Percentiles rank a stretch among this genome's conserved stretches.
Evolutionary conservation across 768 basidiomycete genomes (phyloP).

Genomic region (Hirschioporus abietinus): DNA sequence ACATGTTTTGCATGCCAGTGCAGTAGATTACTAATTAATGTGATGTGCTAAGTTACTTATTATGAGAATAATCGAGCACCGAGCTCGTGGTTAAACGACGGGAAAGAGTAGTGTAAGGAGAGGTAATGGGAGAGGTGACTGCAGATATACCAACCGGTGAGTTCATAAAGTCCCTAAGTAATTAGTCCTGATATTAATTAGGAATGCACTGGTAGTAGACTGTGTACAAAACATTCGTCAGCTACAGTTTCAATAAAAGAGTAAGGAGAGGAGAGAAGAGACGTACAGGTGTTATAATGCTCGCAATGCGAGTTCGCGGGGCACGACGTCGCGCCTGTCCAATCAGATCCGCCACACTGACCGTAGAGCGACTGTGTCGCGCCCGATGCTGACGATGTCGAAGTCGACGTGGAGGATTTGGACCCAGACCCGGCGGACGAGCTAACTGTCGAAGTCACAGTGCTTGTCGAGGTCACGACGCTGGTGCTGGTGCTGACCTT

Average conservation of each 20-base stretch:
- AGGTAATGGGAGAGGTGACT: no score
- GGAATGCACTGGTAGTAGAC: not conserved
- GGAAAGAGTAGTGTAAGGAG: no score
- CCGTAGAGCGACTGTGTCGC: not conserved
- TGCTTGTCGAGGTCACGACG: not conserved
- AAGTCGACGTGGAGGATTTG: not conserved
- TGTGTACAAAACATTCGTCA: not conserved
- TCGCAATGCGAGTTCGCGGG: not conserved
- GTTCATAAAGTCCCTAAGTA: not conserved
- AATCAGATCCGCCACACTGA: not conserved
- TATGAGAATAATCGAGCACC: no score
- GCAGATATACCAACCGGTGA: not conserved
- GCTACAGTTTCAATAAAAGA: not conserved
- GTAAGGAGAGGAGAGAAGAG: not conserved
- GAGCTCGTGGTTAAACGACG: no score
- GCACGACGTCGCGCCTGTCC: not conserved
- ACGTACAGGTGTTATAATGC: not conserved
- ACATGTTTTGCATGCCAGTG: no score
- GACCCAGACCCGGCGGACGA: not conserved
- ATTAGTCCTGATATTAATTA: not conserved
- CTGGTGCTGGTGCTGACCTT: not conserved
- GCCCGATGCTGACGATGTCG: not conserved
- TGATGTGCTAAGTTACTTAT: no score
- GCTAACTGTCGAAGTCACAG: not conserved
- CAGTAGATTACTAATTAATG: no score